A percentile compares a stretch with the other conserved stretches of the same genome.
Conservation (phyloP, 23 red algal genomes). For the Gracilaria caudata region DNA sequence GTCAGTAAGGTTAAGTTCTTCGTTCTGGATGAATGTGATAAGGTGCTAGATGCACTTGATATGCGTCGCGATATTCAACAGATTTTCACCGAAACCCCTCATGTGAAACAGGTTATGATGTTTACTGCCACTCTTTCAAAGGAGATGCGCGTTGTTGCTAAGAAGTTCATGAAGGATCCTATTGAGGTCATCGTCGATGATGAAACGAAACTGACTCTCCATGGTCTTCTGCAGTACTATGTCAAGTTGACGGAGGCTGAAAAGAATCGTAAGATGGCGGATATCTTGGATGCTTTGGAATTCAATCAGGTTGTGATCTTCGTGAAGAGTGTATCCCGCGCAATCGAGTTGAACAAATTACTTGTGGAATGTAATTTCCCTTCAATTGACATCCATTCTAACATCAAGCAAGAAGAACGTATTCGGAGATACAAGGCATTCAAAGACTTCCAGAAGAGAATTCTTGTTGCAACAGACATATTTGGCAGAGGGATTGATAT, state of each 20-base stretch:
- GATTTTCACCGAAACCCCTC: conserved; percentile 91
- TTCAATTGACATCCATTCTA: conserved; percentile 94
- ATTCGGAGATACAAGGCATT: conserved; percentile 96
- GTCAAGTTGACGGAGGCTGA: conserved; percentile 86
- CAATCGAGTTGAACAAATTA: conserved; percentile 90
- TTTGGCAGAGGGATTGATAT: conserved; percentile 96
- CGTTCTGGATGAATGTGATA: conserved; percentile 98
- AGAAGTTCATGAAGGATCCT: conserved; percentile 95
- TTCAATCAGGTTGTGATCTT: conserved; percentile 99
- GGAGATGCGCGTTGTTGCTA: conserved; percentile 79
- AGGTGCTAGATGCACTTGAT: conserved; percentile 86
- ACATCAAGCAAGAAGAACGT: conserved; percentile 89
- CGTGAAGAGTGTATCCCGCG: conserved; percentile 88
- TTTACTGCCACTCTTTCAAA: conserved; percentile 92
- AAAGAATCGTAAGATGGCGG: conserved; percentile 96
- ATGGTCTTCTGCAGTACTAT: conserved; percentile 97
- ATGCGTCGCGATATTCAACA: conserved; percentile 96
- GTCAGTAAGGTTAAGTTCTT: conserved; percentile 92
- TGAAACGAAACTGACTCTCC: conserved; percentile 96
- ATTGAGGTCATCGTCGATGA: conserved; percentile 96
- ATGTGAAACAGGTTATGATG: conserved; percentile 99
- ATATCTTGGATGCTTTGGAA: conserved; percentile 92
- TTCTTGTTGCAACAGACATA: conserved; percentile 94
- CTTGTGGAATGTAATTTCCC: conserved; percentile 94
- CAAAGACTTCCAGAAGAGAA: conserved; percentile 96